A percentile compares a stretch with the other conserved stretches of the same genome.
Evolutionary conservation across 1,139 yeast genomes (phyloP).

Genomic region (Geotrichum histeridarum): DNA sequence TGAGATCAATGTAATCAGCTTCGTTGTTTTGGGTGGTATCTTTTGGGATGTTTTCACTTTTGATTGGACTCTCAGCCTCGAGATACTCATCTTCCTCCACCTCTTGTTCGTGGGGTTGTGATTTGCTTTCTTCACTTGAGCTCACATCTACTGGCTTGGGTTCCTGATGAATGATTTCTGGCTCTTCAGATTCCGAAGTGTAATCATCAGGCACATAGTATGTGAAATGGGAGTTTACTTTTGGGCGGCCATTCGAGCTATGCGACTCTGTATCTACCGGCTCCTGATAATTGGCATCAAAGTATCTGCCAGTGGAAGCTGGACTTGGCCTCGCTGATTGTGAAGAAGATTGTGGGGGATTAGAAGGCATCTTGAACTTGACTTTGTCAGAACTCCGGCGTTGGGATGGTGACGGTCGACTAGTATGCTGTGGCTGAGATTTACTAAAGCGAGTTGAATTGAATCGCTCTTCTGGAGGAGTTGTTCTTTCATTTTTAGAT

Average conservation of each 20-base stretch:
- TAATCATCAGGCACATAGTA: constrained; percentile 6
- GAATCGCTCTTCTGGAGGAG: not conserved
- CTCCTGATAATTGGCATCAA: constrained; percentile 1
- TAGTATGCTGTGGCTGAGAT: not conserved
- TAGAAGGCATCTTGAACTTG: constrained; percentile 6
- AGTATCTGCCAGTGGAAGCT: constrained; percentile 3
- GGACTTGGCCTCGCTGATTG: not conserved
- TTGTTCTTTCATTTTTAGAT: not conserved
- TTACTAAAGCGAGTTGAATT: not conserved
- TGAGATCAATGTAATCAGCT: not conserved
- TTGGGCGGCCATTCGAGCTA: not conserved
- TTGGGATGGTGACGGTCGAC: not conserved
- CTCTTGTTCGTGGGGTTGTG: not conserved
- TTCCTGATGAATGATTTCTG: not conserved
- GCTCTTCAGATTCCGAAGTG: constrained; percentile 5
- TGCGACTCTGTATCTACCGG: constrained; percentile 1
- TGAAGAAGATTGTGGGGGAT: not conserved
- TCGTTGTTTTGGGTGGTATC: not conserved
- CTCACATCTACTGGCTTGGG: not conserved
- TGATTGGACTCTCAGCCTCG: not conserved
- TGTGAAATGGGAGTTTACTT: not conserved
- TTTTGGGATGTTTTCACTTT: not conserved
- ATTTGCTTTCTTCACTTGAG: not conserved
- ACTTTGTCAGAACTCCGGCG: constrained; percentile 11
- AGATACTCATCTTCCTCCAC: no score